phyloP scores from a whole-genome alignment of 2,329 filamentous ascomycete genomes.

The Thelonectria blattea region DNA sequence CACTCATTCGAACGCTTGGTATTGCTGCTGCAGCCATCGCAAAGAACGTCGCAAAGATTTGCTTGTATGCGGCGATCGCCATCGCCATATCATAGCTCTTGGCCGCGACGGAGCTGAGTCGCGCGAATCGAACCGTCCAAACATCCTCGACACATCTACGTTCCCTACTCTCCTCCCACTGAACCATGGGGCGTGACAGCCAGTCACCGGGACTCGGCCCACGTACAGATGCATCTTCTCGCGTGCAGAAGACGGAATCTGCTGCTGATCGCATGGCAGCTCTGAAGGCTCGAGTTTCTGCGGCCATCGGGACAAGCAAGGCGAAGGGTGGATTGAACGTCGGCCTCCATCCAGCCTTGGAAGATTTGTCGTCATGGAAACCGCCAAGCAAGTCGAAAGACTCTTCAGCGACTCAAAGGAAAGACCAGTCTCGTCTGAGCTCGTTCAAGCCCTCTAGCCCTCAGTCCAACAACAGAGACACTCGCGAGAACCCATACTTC shows the following conservation, averaged over 20 bases:
- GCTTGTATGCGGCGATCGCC: neutral
- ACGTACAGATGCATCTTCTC: conserved; percentile 59
- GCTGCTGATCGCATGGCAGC: conserved; percentile 73
- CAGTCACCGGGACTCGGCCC: conserved; percentile 60
- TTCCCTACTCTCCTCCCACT: neutral
- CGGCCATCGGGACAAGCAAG: conserved; percentile 68
- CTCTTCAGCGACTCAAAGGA: conserved; percentile 23
- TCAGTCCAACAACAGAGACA: conserved; percentile 10
- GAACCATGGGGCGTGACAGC: conserved; percentile 58
- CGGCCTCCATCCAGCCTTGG: conserved; percentile 77
- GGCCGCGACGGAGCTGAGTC: neutral
- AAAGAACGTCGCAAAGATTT: neutral
- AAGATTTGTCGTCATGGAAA: conserved; percentile 58
- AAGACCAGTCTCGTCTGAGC: conserved; percentile 29
- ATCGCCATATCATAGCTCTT: neutral
- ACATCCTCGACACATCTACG: neutral
- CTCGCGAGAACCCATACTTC: conserved; percentile 75
- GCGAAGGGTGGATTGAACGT: conserved; percentile 74
- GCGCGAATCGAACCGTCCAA: neutral
- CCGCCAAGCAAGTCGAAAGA: conserved; percentile 48
- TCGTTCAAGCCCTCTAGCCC: conserved; percentile 29
- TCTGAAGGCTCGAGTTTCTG: conserved; percentile 79
- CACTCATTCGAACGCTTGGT: neutral
- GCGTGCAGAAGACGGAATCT: conserved; percentile 62
- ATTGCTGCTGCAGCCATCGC: neutral